Evolutionary conservation across 768 basidiomycete species (phyloP), one percentile per base, ranked within the genome.

Genomic region (Hypsizygus marmoreus): DNA sequence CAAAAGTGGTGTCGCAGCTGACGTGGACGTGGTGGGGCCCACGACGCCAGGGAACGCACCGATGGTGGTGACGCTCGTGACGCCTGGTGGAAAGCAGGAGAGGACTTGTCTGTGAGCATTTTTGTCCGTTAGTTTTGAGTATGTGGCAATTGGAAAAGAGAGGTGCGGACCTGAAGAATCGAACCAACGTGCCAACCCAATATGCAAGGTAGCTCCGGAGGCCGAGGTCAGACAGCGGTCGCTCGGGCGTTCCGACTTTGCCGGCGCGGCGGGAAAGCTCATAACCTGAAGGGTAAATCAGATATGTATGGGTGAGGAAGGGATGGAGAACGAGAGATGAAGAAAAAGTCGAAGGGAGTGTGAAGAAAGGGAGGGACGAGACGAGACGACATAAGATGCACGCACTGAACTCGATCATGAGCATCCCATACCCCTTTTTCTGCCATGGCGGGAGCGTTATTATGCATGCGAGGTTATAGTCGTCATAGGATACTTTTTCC

Each of bases 331-430:
- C n/a, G n/a, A n/a, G n/a, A n/a, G n/a, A n/a, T n/a, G n/a, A n/a
- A n/a, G n/a, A n/a, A n/a, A n/a, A n/a, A n/a, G n/a, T n/a, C n/a
- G n/a, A n/a, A n/a, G n/a, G n/a, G n/a, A n/a, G n/a, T n/a, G n/a
- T n/a, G n/a, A n/a, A n/a, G n/a, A n/a, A n/a, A n/a, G n/a, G n/a
- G n/a, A n/a, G n/a, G n/a, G n/a, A n/a, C n/a, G n/a, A n/a, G n/a
- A n/a, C n/a, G n/a, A n/a, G n/a, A n/a, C n/a, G n/a, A n/a, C n/a
- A n/a, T n/a, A n/a, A n/a, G n/a, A n/a, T n/a, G n/a, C n/a, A n/a
- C 91, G 33, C 61, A 95, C 95, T 98, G 74, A 98, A 97, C 70
- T 99, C 95, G 52, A 98, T 97, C 77, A 99, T 78, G 19, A 98
- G 83, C 77, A 91, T 92, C 2, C 95, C 97, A 57, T 88, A 97